These are phyloP conservation scores for Chernovozyma sophiae-reginae DNA, from an alignment of 1,139 yeast genomes.

Conservation along the genomic window DNA sequence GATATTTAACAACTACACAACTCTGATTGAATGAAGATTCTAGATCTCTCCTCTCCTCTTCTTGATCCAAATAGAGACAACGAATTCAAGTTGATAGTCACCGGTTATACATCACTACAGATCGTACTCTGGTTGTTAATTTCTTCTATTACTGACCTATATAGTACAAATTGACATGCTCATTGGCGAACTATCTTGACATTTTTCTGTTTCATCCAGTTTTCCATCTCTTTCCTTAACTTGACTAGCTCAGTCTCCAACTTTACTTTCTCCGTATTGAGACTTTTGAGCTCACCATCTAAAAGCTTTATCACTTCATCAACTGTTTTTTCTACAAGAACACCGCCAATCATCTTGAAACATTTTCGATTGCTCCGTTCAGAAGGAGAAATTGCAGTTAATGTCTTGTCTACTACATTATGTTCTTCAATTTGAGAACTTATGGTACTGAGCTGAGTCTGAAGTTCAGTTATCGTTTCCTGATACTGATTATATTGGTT, in stretches of 20 bases:
- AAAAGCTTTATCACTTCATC: conserved; percentile 71
- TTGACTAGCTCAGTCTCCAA: conserved; percentile 44
- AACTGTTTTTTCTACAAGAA: conserved; percentile 77
- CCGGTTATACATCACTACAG: too few relatives aligned
- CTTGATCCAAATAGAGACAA: too few relatives aligned
- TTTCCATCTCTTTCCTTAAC: conserved; percentile 54
- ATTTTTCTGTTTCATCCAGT: conserved; percentile 64
- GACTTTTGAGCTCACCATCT: conserved; percentile 50
- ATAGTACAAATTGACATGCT: too few relatives aligned
- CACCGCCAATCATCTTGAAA: conserved; percentile 93
- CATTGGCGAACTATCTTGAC: conserved; percentile 49
- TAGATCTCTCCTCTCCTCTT: too few relatives aligned
- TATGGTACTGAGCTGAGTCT: conserved; percentile 51
- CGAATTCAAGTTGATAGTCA: too few relatives aligned
- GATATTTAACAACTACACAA: neutral
- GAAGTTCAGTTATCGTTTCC: conserved; percentile 53
- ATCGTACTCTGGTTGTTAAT: too few relatives aligned
- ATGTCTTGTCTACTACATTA: conserved; percentile 33
- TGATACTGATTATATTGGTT: conserved; percentile 60
- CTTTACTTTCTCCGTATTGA: conserved; percentile 39
- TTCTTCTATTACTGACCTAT: too few relatives aligned
- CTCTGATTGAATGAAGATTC: too few relatives aligned
- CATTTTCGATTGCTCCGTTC: conserved; percentile 64
- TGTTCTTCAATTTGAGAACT: conserved; percentile 42
- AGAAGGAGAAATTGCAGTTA: conserved; percentile 26